These are phyloP conservation scores for Claviceps sp. DNA, from an alignment of 2,329 filamentous ascomycete genomes.

Conservation along the genomic window DNA sequence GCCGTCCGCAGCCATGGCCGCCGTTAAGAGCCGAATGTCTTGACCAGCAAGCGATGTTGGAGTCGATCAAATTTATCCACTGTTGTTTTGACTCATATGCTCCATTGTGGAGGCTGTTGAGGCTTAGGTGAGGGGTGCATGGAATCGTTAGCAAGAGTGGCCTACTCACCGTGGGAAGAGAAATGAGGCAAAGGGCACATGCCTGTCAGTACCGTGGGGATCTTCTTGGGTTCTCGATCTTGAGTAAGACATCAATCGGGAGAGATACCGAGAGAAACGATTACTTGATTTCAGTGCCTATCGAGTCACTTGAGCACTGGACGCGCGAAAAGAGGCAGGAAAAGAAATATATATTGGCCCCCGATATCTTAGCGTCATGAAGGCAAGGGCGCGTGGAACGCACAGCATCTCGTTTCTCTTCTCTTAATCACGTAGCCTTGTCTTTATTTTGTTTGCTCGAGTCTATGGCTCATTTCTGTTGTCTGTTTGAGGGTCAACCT, in stretches of 20 bases:
- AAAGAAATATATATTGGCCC: conserved; percentile 2
- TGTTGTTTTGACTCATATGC: conserved; percentile 14
- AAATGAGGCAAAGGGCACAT: conserved; percentile 10
- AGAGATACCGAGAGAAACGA: background rate
- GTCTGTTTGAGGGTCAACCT: conserved; percentile 16
- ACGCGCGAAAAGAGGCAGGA: background rate
- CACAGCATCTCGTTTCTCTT: conserved; percentile 4
- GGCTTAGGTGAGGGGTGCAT: conserved; percentile 17
- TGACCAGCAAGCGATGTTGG: conserved; percentile 11
- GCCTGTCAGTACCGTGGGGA: conserved; percentile 9
- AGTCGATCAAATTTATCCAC: conserved; percentile 15
- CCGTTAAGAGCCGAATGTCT: conserved; percentile 44
- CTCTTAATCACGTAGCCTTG: conserved; percentile 23
- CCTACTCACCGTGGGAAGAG: conserved; percentile 13
- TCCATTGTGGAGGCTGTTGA: conserved; percentile 18
- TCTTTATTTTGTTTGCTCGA: conserved; percentile 14
- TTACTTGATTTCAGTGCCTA: background rate
- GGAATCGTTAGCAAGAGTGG: conserved; percentile 3
- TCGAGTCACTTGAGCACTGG: background rate
- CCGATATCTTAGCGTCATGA: background rate
- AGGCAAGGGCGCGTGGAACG: conserved; percentile 3
- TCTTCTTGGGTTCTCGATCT: background rate
- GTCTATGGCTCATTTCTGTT: background rate
- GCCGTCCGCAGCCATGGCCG: conserved; percentile 84
- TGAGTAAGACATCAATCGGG: background rate